Percentiles rank a stretch among this genome's conserved stretches.
Evolutionary conservation across 306 rosid species (phyloP).

Genomic region (Macrotyloma uniflorum): DNA sequence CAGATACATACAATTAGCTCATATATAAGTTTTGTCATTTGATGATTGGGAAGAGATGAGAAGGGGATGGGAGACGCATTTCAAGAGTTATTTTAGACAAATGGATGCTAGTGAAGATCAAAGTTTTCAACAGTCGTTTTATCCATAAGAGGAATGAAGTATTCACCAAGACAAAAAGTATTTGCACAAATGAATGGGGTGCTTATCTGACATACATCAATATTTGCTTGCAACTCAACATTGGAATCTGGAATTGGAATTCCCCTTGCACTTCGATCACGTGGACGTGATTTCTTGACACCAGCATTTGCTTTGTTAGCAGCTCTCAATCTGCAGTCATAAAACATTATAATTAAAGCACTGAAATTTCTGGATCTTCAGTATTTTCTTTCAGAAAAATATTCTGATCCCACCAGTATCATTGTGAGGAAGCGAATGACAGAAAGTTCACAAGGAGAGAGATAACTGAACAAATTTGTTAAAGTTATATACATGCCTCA

Average conservation of each 20-base stretch:
- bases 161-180: not conserved
- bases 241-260: slow-evolving; percentile 87
- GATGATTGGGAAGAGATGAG: not conserved
- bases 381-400: slow-evolving; percentile 5
- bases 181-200: not conserved
- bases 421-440: not conserved
- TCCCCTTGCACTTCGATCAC: slow-evolving; percentile 77
- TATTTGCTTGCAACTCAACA: slow-evolving; percentile 93
- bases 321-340: slow-evolving; percentile 78
- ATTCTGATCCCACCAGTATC: slow-evolving; percentile 2
- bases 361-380: slow-evolving; percentile 10
- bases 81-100: not conserved
- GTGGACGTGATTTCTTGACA: slow-evolving; percentile 81
- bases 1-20: too few relatives aligned
- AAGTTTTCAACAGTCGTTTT: not conserved
- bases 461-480: slow-evolving; percentile 5
- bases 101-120: not conserved
- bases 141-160: not conserved
- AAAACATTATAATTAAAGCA: slow-evolving; percentile 36
- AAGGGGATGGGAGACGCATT: not conserved
- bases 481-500: not conserved
- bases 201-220: slow-evolving; percentile 70
- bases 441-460: not conserved
- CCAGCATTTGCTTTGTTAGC: slow-evolving; percentile 81
- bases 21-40: not conserved